A percentile compares a stretch with the other conserved stretches of the same genome.
Evolutionary conservation across 805 yeast genomes (phyloP).

Genomic region (Clavispora fructus): DNA sequence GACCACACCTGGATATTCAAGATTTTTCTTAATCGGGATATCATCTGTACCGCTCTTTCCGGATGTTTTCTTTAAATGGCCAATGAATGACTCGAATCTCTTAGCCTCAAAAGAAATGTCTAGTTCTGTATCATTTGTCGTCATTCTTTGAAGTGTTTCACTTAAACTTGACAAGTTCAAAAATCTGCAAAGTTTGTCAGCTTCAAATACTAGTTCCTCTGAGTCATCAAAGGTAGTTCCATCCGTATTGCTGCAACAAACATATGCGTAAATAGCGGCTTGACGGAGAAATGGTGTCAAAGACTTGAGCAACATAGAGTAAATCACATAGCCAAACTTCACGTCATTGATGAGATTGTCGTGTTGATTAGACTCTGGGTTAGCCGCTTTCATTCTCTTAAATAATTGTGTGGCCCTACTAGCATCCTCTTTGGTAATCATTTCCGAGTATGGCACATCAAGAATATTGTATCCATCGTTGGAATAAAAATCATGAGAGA

Average conservation of each 20-base stretch:
- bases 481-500: slow-evolving; percentile 20
- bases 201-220: slow-evolving; percentile 37
- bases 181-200: slow-evolving; percentile 47
- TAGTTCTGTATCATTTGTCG: background rate
- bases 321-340: slow-evolving; percentile 37
- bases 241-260: slow-evolving; percentile 45
- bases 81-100: slow-evolving; percentile 19
- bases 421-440: slow-evolving; percentile 18
- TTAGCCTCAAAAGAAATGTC: slow-evolving; percentile 19
- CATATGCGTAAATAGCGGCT: slow-evolving; percentile 51
- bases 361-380: slow-evolving; percentile 3
- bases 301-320: slow-evolving; percentile 51
- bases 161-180: slow-evolving; percentile 42
- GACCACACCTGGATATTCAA: slow-evolving; percentile 66
- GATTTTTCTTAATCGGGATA: slow-evolving; percentile 12
- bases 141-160: slow-evolving; percentile 12
- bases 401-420: slow-evolving; percentile 18
- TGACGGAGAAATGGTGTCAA: slow-evolving; percentile 63
- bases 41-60: slow-evolving; percentile 2
- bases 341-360: slow-evolving; percentile 14
- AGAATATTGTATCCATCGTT: slow-evolving; percentile 20
- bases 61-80: slow-evolving; percentile 5
- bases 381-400: slow-evolving; percentile 14
- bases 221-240: slow-evolving; percentile 21
- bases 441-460: slow-evolving; percentile 33